Conservation (phyloP, 2,329 filamentous ascomycete genomes). For the Exserohilum rostratum region DNA sequence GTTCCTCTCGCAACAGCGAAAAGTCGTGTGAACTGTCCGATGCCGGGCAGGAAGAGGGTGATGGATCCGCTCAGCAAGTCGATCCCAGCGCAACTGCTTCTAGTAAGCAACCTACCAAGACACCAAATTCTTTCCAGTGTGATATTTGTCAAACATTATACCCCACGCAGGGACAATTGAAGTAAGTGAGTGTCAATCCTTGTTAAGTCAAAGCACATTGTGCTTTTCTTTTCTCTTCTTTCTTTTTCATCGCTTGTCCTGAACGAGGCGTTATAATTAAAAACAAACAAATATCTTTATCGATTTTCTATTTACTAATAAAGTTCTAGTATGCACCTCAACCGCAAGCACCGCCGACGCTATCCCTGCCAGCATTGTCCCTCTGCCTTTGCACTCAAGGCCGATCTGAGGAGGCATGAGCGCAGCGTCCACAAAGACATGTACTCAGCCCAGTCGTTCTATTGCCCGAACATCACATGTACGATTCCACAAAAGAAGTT, state of each 20-base stretch:
- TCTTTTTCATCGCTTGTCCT: too few relatives aligned
- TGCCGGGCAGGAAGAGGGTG: not conserved
- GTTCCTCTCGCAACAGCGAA: not conserved
- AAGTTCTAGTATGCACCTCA: conserved; percentile 15
- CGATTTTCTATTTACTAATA: not conserved
- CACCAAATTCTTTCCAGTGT: not conserved
- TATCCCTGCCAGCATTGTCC: conserved; percentile 16
- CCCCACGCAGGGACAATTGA: conserved; percentile 12
- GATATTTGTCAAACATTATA: conserved; percentile 2
- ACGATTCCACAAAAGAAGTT: conserved; percentile 15
- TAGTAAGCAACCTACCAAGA: not conserved
- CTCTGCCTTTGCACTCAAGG: conserved; percentile 14
- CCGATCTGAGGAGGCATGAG: conserved; percentile 20
- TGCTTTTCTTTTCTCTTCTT: too few relatives aligned
- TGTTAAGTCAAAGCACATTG: too few relatives aligned
- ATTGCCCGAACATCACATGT: conserved; percentile 14
- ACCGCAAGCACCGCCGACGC: conserved; percentile 21
- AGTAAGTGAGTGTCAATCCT: conserved; percentile 6
- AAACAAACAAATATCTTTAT: not conserved
- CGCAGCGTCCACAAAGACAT: conserved; percentile 15
- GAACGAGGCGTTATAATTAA: too few relatives aligned
- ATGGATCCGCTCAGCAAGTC: not conserved
- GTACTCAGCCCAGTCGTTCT: conserved; percentile 5
- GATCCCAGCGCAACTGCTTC: not conserved
- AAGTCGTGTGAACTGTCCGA: not conserved